phyloP scores from a whole-genome alignment of 2,329 filamentous ascomycete genomes.

The Diaporthe vaccinii region DNA sequence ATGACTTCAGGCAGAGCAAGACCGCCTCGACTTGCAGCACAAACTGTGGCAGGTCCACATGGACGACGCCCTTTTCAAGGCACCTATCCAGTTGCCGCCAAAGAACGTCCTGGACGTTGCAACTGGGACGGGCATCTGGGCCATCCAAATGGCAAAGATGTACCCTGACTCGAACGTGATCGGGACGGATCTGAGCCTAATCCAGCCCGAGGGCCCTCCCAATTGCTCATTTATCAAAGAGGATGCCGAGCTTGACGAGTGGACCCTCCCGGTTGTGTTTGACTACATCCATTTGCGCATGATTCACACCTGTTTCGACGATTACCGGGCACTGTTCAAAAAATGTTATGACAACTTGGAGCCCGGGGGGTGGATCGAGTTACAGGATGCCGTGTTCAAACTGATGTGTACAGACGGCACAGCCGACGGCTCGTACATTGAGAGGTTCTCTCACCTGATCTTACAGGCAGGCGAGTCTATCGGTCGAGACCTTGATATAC shows the following conservation, averaged over 20 bases:
- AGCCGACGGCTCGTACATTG: constrained; percentile 17
- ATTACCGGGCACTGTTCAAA: constrained; percentile 62
- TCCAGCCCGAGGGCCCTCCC: constrained; percentile 30
- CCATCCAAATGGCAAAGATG: constrained; percentile 29
- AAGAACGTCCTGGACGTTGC: constrained; percentile 35
- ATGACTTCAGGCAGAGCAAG: constrained; percentile 25
- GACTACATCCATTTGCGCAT: constrained; percentile 36
- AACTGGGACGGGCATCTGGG: constrained; percentile 38
- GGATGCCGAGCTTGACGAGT: constrained; percentile 34
- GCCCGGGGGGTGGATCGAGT: constrained; percentile 56
- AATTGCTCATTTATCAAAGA: constrained; percentile 37
- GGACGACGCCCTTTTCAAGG: constrained; percentile 27
- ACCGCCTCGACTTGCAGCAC: constrained; percentile 34
- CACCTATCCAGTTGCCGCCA: constrained; percentile 27
- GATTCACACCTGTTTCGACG: constrained; percentile 47
- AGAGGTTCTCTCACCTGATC: constrained; percentile 15
- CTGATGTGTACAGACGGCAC: constrained; percentile 28
- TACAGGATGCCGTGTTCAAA: constrained; percentile 46
- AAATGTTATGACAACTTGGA: constrained; percentile 59
- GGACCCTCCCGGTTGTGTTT: constrained; percentile 28
- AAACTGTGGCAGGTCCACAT: constrained; percentile 32
- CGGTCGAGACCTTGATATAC: constrained; percentile 28
- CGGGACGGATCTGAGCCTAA: constrained; percentile 36
- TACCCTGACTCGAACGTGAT: constrained; percentile 33
- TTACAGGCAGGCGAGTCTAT: neutral